A percentile compares a stretch with the other conserved stretches of the same genome.
phyloP scores from a whole-genome alignment of 1,284 basidiomycete genomes.

The Pholiota adiposa region DNA sequence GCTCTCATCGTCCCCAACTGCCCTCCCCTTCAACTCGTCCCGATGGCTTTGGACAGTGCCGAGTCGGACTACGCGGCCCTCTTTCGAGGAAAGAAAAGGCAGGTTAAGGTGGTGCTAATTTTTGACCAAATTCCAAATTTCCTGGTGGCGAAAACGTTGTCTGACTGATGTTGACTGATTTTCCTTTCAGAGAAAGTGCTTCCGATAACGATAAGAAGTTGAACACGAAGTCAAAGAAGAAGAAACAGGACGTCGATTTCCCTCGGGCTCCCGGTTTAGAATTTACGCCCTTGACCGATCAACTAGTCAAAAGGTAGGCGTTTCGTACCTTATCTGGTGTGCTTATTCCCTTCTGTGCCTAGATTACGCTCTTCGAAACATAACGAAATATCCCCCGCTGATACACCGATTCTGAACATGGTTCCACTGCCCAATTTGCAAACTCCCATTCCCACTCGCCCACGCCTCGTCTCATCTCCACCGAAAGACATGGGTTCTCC shows the following conservation, averaged over 20 bases:
- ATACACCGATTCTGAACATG: neutral
- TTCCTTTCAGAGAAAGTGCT: neutral
- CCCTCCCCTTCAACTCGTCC: conserved; percentile 32
- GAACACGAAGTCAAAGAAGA: neutral
- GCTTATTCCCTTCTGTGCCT: neutral
- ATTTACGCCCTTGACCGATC: neutral
- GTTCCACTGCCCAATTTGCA: neutral
- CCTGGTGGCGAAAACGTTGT: too few relatives aligned
- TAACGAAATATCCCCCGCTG: neutral
- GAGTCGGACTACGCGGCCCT: conserved; percentile 24
- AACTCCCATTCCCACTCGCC: neutral
- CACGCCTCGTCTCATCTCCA: neutral
- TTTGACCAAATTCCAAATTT: too few relatives aligned
- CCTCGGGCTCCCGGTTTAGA: neutral
- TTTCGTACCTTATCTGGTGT: neutral
- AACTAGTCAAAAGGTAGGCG: neutral
- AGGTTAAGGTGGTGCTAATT: neutral
- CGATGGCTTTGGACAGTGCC: conserved; percentile 29
- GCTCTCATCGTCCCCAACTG: conserved; percentile 2
- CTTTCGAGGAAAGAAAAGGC: conserved; percentile 2
- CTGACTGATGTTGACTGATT: neutral
- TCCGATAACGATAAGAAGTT: neutral
- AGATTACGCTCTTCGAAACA: neutral
- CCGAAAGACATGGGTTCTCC: neutral
- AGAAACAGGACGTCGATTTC: neutral